Base-by-base conservation (phyloP, 768 basidiomycete genomes). In the Hypholoma sublateritium region DNA sequence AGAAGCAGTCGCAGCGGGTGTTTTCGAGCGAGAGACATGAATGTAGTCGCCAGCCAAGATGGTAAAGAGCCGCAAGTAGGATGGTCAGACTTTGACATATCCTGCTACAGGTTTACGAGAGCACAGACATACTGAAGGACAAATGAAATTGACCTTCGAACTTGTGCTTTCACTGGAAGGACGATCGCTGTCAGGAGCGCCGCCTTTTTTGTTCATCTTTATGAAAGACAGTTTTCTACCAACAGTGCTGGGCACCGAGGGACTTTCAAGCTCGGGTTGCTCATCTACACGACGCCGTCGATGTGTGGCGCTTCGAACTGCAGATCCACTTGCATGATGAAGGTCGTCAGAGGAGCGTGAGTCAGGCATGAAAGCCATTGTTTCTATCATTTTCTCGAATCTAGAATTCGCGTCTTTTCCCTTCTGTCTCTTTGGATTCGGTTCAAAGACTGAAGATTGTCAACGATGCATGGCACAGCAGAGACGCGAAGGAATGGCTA, bases 361-460 rank as follows among this genome's bases (percentile, higher is more conserved):
- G 60, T 43, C 70, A 63, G 46, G 49, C 56, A 53, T 70, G 62
- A 59, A 59, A 53, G 81, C 77, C 73, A 88, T 82, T 2, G 80
- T 76, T 50, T 82, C 76, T 28, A 89, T 70, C 88, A 91, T 90
- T 43, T 75, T 75, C 67, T 90, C 88, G 61, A 83, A 88, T 37
- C 80, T 80, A 34, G 77, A 67, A 61, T 89, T 90, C 36, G 70
- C 72, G 49, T 62, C 66, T 25, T 43, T 44, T 45, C 50, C 22
- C 62, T 73, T 81, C 22, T 76, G 77, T 17, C 83, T 80, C 60
- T 85, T 89, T n/a, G 65, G 52, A 28, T 64, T 57, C 46, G 57
- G 55, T 48, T 45, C 55, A 21, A 54, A 52, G 53, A 32, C 54
- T 62, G 42, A 46, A 28, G 44, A 47, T 14, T 25, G 42, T 46